A percentile compares a stretch with the other conserved stretches of the same genome.
phyloP scores from a whole-genome alignment of 805 yeast genomes.

The Candida boidinii region DNA sequence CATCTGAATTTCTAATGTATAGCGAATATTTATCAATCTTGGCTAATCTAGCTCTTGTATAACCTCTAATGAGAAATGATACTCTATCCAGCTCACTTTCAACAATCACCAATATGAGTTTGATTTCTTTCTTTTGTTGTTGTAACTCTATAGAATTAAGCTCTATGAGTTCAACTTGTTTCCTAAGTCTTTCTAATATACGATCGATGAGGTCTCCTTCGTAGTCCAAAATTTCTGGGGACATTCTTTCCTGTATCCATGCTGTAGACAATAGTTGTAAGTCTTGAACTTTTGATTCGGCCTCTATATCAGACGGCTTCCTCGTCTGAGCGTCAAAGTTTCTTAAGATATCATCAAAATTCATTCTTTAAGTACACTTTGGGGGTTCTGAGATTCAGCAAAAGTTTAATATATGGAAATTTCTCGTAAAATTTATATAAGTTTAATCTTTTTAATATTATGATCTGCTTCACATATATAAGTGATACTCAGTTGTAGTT shows the following conservation, averaged over 20 bases:
- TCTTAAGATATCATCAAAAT: slow-evolving; percentile 62
- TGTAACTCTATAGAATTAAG: slow-evolving; percentile 72
- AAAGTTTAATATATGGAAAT: too few species aligned
- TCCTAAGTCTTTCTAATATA: slow-evolving; percentile 50
- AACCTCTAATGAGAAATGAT: slow-evolving; percentile 72
- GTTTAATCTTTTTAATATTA: too few species aligned
- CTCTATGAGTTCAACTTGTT: slow-evolving; percentile 70
- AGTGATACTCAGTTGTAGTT: too few species aligned
- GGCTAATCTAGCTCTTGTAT: slow-evolving; percentile 65
- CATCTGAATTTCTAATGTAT: slow-evolving; percentile 41
- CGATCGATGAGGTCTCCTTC: slow-evolving; percentile 50
- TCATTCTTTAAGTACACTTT: slow-evolving; percentile 22
- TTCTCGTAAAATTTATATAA: too few species aligned
- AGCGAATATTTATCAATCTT: slow-evolving; percentile 69
- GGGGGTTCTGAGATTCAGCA: neutral
- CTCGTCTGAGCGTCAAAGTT: slow-evolving; percentile 43
- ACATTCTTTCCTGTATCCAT: slow-evolving; percentile 79
- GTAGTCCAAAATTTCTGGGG: slow-evolving; percentile 82
- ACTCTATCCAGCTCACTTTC: slow-evolving; percentile 90
- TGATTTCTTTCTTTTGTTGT: slow-evolving; percentile 55
- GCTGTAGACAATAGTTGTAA: slow-evolving; percentile 40
- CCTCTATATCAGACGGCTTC: slow-evolving; percentile 17
- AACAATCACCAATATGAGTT: slow-evolving; percentile 71
- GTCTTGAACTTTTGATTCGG: slow-evolving; percentile 25
- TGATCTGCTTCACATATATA: too few species aligned